Base-by-base conservation (phyloP, 257 asterid genomes). In the Solanum peruvianum region DNA sequence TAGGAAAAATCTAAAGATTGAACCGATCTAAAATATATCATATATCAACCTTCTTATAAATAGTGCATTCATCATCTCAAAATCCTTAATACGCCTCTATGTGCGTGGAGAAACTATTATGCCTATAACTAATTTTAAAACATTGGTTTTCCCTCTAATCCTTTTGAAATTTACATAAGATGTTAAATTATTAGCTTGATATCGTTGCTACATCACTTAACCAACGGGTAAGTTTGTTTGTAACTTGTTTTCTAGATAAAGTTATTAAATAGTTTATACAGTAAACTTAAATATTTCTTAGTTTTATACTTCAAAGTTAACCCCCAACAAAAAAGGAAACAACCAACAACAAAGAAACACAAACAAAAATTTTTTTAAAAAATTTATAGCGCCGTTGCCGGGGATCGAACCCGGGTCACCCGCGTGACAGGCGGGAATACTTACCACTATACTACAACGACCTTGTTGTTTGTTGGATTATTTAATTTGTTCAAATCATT, bases 381-480 rank as follows among this genome's bases (percentile, higher is more conserved):
- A 9, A 3, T 3, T 1, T 6, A 16, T 33, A 8, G 6, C 78
- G 78, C 44, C 96, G 96, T 87, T 94, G 98, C 97, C 98, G 96
- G 98, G 97, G 99, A 95, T 95, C 95, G 95, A 96, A 95, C 98
- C 96, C 95, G 95, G 95, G 98, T 96, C 97, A 88, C 96, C 95
- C 95, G 96, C 95, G 96, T 95, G 96, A 94, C 98, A 96, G 97
- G 98, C 95, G 93, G 95, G 95, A 90, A 96, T 96, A 95, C 99
- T 96, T 14, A 95, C 98, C 98, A 95, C 99, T 95, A 95, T 93
- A 94, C 98, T 94, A 96, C 98, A 96, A 94, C 96, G 92, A 92
- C 94, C 1, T 80, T 80, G 85, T 45, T 78, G 16, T 0, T 11
- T 56, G 62, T 52, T 4, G 2, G 2, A 23, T 4, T 4, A 13